phyloP scores from a whole-genome alignment of 2,329 filamentous ascomycete genomes.

The Fusarium ramigenum region DNA sequence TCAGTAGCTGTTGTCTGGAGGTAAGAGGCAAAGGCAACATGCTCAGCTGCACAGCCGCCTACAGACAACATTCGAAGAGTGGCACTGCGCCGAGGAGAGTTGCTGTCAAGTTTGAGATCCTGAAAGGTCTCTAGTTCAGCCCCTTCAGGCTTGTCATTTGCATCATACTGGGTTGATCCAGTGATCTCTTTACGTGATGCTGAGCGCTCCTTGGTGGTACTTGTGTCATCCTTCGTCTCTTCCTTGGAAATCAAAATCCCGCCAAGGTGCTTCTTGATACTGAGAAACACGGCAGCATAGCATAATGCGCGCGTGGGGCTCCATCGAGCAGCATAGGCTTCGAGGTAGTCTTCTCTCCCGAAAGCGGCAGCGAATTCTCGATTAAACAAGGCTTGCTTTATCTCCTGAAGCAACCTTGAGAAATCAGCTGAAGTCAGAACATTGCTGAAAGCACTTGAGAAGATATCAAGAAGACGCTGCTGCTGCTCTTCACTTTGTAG shows the following conservation, averaged over 20 bases:
- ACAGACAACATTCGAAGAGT: constrained; percentile 57
- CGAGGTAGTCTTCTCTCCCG: constrained; percentile 73
- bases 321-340: constrained; percentile 90
- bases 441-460: constrained; percentile 69
- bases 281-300: constrained; percentile 70
- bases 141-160: background rate
- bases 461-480: constrained; percentile 78
- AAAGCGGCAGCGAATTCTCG: constrained; percentile 88
- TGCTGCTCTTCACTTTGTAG: constrained; percentile 53
- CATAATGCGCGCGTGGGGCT: constrained; percentile 86
- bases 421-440: constrained; percentile 60
- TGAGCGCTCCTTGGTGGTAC: constrained; percentile 6
- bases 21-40: constrained; percentile 63
- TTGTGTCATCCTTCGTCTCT: background rate
- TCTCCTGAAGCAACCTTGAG: constrained; percentile 72
- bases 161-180: background rate
- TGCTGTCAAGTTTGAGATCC: constrained; percentile 8
- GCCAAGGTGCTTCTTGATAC: constrained; percentile 49
- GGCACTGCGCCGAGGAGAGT: background rate
- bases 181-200: background rate
- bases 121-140: constrained; percentile 3
- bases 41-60: constrained; percentile 69
- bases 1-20: constrained; percentile 43
- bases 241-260: constrained; percentile 30
- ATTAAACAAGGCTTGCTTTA: constrained; percentile 87